A percentile compares a stretch with the other conserved stretches of the same genome.
Evolutionary conservation across 176 grass and related monocot genomes (phyloP).

Genomic region (Ensete glaucum): DNA sequence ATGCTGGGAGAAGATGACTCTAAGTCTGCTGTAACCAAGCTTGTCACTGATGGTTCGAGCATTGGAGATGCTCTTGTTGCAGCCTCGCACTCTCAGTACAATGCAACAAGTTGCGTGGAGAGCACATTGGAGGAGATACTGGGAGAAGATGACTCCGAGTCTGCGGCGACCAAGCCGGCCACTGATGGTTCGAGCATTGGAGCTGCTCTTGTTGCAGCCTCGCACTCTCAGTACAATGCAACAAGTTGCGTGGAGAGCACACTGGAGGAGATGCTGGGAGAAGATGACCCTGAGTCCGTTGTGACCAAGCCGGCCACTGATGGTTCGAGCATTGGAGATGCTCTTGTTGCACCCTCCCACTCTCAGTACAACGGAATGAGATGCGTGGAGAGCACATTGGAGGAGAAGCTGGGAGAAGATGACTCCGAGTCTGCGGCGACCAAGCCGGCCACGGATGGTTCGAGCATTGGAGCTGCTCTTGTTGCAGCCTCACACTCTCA

Average conservation of each 20-base stretch:
- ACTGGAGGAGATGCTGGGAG: neutral
- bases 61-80: constrained; percentile 8
- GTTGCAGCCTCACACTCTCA: too few relatives aligned
- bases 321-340: constrained; percentile 1
- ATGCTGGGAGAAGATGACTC: neutral
- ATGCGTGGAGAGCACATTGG: too few relatives aligned
- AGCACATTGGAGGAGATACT: too few relatives aligned
- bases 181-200: neutral
- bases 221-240: constrained; percentile 12
- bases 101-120: neutral
- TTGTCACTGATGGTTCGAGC: neutral
- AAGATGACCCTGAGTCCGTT: neutral
- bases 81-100: constrained; percentile 13
- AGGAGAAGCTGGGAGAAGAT: too few relatives aligned
- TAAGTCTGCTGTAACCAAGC: neutral
- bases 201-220: constrained; percentile 2
- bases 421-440: too few relatives aligned
- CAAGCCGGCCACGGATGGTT: too few relatives aligned
- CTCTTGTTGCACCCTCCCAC: constrained; percentile 7
- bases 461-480: too few relatives aligned
- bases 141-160: too few relatives aligned
- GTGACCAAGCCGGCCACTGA: constrained; percentile 5
- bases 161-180: too few relatives aligned
- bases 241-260: neutral
- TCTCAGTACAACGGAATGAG: constrained; percentile 4